Evolutionary conservation across 345 rosid species (phyloP).

Genomic region (Brassica cretica): DNA sequence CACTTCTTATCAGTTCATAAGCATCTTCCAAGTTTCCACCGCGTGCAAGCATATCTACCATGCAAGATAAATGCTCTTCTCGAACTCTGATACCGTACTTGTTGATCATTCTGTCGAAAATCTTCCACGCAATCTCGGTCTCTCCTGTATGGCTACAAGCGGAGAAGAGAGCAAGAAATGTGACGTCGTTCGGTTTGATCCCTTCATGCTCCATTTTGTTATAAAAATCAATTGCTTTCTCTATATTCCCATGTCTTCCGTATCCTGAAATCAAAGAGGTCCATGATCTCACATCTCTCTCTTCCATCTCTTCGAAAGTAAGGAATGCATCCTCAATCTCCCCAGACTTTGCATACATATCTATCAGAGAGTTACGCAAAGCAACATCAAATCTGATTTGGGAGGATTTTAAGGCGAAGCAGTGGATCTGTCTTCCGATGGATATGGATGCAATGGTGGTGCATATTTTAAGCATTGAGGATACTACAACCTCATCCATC

Average conservation of each 20-base stretch:
- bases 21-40: constrained; percentile 62
- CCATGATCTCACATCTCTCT: constrained; percentile 70
- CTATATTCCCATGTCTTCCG: constrained; percentile 62
- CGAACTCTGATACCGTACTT: constrained; percentile 51
- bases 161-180: constrained; percentile 65
- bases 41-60: constrained; percentile 71
- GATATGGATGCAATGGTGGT: constrained; percentile 50
- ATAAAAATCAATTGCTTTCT: constrained; percentile 56
- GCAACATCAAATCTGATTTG: constrained; percentile 49
- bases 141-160: constrained; percentile 74
- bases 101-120: constrained; percentile 55
- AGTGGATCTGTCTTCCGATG: constrained; percentile 71
- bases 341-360: constrained; percentile 81
- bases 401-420: constrained; percentile 50
- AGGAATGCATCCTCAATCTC: constrained; percentile 55
- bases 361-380: constrained; percentile 64
- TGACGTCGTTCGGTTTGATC: constrained; percentile 59
- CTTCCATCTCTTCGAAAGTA: constrained; percentile 53
- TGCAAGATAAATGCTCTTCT: constrained; percentile 65
- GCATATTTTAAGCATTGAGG: constrained; percentile 62
- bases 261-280: constrained; percentile 70
- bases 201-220: constrained; percentile 56
- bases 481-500: constrained; percentile 58
- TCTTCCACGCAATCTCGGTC: constrained; percentile 54
- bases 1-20: constrained; percentile 43